phyloP scores from a whole-genome alignment of 2,329 filamentous ascomycete species.

The Biscogniauxia sp. region DNA sequence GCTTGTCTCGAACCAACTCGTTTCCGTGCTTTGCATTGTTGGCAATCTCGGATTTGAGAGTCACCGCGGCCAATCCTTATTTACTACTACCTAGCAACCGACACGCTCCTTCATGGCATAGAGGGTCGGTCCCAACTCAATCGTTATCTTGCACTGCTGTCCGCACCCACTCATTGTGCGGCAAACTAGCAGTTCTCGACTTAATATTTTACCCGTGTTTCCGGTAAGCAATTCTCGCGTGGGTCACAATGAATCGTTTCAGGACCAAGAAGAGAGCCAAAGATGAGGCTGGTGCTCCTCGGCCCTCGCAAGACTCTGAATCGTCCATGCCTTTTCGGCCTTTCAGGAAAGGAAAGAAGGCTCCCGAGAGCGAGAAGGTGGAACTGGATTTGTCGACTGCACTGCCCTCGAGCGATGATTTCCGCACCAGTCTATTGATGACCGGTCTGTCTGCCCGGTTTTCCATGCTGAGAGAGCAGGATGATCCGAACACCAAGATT shows the following conservation, averaged over 20 bases:
- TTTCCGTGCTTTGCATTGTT: neutral
- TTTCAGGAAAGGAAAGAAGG: slow-evolving; percentile 57
- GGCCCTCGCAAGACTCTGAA: slow-evolving; percentile 55
- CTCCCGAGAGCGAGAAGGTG: slow-evolving; percentile 56
- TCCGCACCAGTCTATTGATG: slow-evolving; percentile 94
- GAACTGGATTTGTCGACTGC: slow-evolving; percentile 72
- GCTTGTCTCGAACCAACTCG: neutral
- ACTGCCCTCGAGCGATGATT: slow-evolving; percentile 81
- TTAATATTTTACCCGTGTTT: slow-evolving; percentile 8
- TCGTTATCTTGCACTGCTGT: neutral
- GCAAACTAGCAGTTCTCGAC: slow-evolving; percentile 1
- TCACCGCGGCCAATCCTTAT: slow-evolving; percentile 16
- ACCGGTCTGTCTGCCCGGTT: slow-evolving; percentile 91
- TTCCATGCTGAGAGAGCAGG: slow-evolving; percentile 94
- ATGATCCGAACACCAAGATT: slow-evolving; percentile 83
- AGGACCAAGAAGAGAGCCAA: slow-evolving; percentile 69
- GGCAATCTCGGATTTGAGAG: slow-evolving; percentile 4
- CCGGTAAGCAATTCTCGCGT: slow-evolving; percentile 5
- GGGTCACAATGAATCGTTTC: slow-evolving; percentile 69
- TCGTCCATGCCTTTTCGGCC: slow-evolving; percentile 50
- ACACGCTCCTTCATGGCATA: slow-evolving; percentile 14
- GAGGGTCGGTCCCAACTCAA: neutral
- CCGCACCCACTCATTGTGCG: slow-evolving; percentile 8
- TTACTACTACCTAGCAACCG: neutral
- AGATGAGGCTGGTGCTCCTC: slow-evolving; percentile 48